Evolutionary conservation across 305 asterid genomes (phyloP).

Genomic region (Plantago coronopus): DNA sequence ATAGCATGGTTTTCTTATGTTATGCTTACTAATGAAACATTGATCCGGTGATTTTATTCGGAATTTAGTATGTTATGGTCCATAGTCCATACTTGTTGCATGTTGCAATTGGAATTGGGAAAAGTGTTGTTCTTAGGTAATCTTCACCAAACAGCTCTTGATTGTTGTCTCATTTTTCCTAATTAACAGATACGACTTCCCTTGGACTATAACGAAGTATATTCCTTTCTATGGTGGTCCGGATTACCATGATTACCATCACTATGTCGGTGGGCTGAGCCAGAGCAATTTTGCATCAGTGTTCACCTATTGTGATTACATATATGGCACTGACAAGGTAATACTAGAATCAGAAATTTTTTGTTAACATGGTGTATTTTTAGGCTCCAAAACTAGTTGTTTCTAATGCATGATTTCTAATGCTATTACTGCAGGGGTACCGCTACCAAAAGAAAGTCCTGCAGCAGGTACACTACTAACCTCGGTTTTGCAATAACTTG

Average conservation of each 20-base stretch:
- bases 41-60: no score
- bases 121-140: no score
- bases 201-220: conserved; percentile 81
- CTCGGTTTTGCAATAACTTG: not conserved
- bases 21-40: no score
- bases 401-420: conserved; percentile 20
- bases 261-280: conserved; percentile 82
- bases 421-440: conserved; percentile 60
- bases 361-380: conserved; percentile 10
- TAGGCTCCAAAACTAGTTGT: conserved; percentile 3
- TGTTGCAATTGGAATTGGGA: no score
- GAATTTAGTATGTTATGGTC: no score
- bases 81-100: no score
- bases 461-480: conserved; percentile 53
- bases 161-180: not conserved
- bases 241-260: conserved; percentile 94
- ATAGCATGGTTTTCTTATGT: no score
- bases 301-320: conserved; percentile 81
- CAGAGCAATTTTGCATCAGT: conserved; percentile 91
- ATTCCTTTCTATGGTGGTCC: conserved; percentile 97
- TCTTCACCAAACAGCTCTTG: not conserved
- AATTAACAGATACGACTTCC: conserved; percentile 55
- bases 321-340: conserved; percentile 98
- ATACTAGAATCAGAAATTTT: conserved; percentile 7
- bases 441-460: conserved; percentile 87